Base-by-base conservation (phyloP, 2,329 filamentous ascomycete genomes). In the Xylariaceae sp. region DNA sequence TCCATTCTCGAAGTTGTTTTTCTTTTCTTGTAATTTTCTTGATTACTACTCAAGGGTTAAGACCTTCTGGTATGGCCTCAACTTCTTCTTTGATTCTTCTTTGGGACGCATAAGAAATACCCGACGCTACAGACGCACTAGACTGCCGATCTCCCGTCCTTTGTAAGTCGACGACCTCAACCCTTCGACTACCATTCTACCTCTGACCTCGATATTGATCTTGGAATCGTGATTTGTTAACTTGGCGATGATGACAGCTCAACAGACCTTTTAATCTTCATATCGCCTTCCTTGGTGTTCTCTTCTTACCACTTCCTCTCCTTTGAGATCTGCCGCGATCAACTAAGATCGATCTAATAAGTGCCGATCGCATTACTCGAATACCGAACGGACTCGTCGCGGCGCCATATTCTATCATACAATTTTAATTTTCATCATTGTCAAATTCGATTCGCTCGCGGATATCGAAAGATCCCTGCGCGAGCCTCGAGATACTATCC, bases 311-410 rank as follows among this genome's bases (percentile, higher is more conserved):
- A 30, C 4, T 30, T 30, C 23, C 23, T 30, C 23, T 30, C 23
- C 23, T 30, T 30, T 5, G 5, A 30, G 4, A 23, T 53, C 15
- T 44, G 52, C 52, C 50, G 52, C 55, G 23, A 52, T 50, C 35
- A 17, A 64, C 23, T 44, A 62, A 53, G 30, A 60, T 53, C 23
- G 23, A 30, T 51, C 30, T 30, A 45, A 51, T 55, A 55, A 51
- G 11, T 23, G 23, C 30, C 42, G 55, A 60, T 52, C 56, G 57
- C 51, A 8, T 17, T 23, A 57, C 55, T 55, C 34, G 47, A 53
- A 18, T 23, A 37, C 8, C 55, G 50, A 55, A 61, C 56, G 45
- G 51, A 56, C 7, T 23, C 30, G 30, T 48, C 54, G 50, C 13
- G 44, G 50, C 18, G 30, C 59, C 52, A 30, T 39, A 44, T n/a